Base-by-base conservation (phyloP, 169 alveolate species). In the Cyclospora cayetanensis region DNA sequence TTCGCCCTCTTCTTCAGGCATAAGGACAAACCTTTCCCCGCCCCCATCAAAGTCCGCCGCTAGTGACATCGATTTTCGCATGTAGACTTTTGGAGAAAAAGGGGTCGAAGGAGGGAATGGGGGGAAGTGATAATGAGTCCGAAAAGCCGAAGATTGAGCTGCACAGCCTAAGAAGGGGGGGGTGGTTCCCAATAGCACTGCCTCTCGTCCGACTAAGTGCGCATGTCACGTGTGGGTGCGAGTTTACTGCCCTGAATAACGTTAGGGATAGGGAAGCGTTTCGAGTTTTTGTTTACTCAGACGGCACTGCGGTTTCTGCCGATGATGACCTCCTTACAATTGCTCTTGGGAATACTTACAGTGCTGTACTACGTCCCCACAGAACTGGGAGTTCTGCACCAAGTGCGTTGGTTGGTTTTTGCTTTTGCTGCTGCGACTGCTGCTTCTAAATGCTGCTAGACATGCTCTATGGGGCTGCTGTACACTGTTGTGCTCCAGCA, bases 301-400 rank as follows among this genome's bases (percentile, higher is more conserved):
- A 25, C 70, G 12, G 91, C 89, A 20, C 31, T 80, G 50, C n/a
- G 29, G 41, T 65, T 42, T 7, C 89, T 92, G 42, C 94, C 89
- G 15, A 29, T 29, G 42, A 76, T 86, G 39, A 46, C 55, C 5
- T n/a, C 84, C 0, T 20, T 72, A 34, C 95, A 92, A 76, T 18
- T 86, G 55, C 34, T 46, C 55, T 74, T 92, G 31, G 95, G 95
- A 27, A 86, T 92, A 46, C 15, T 86, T 15, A 88, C 95, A 15
- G 91, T 92, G 29, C 77, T 86, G n/a, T 35, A 11, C 31, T 77
- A 35, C 25, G 95, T 92, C 37, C 95, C 95, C 7, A 74, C 79
- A 1, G 86, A 79, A 60, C 88, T 92, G 1, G 95, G 95, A 0
- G 91, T 92, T 9, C 63, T 83, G 50, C 95, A 92, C 43, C 95